Evolutionary conservation across 2,329 filamentous ascomycete genomes (phyloP).

Genomic region (Ophiostoma australiae): DNA sequence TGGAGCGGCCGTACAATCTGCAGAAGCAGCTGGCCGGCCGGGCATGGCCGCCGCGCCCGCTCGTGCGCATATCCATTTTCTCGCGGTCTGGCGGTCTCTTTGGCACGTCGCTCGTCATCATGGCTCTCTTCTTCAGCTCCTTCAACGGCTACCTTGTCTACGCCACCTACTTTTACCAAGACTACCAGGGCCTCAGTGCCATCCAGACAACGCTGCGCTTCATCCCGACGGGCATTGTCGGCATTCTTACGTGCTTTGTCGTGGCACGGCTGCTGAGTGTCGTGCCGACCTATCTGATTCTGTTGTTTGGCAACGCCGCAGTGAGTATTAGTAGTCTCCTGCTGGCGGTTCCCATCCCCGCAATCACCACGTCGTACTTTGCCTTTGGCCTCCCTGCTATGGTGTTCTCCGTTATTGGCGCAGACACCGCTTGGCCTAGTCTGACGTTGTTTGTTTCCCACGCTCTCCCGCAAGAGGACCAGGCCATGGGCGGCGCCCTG

Average conservation of each 20-base stretch:
- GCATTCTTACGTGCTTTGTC: slow-evolving; percentile 52
- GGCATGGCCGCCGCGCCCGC: slow-evolving; percentile 40
- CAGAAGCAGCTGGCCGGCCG: slow-evolving; percentile 32
- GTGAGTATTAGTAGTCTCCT: slow-evolving; percentile 49
- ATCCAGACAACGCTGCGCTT: slow-evolving; percentile 66
- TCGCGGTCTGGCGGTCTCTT: slow-evolving; percentile 47
- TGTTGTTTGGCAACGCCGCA: slow-evolving; percentile 53
- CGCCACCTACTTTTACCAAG: slow-evolving; percentile 66
- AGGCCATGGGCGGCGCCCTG: slow-evolving; percentile 62
- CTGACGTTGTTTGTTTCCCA: slow-evolving; percentile 62
- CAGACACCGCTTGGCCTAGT: slow-evolving; percentile 62
- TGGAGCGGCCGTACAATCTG: slow-evolving; percentile 46
- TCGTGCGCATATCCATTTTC: slow-evolving; percentile 66
- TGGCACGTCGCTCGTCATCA: slow-evolving; percentile 59
- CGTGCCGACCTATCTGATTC: slow-evolving; percentile 54
- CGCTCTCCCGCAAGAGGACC: slow-evolving; percentile 57
- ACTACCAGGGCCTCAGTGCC: slow-evolving; percentile 56
- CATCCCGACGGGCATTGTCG: slow-evolving; percentile 59
- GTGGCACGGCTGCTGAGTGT: slow-evolving; percentile 53
- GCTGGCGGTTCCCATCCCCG: slow-evolving; percentile 58
- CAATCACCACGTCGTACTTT: slow-evolving; percentile 55
- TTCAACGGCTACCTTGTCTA: slow-evolving; percentile 67
- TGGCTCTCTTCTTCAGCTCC: slow-evolving; percentile 60
- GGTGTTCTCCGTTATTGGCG: slow-evolving; percentile 59
- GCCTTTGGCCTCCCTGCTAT: slow-evolving; percentile 64